Evolutionary conservation across 2,329 filamentous ascomycete species (phyloP).

Genomic region (Ceratocystis albifundus): DNA sequence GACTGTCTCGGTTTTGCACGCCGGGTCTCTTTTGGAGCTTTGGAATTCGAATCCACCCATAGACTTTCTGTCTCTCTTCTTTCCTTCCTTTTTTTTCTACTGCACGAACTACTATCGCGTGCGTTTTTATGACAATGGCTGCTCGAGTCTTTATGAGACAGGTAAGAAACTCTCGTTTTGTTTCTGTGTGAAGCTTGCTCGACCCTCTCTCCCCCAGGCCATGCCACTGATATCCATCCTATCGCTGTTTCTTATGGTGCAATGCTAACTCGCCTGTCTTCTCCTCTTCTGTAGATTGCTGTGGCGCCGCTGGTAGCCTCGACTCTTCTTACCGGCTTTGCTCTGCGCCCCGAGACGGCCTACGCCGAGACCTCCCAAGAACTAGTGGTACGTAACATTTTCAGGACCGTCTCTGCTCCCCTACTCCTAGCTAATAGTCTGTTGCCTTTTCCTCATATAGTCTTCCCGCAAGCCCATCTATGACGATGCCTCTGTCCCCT

Average conservation of each 20-base stretch:
- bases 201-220: neutral
- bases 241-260: neutral
- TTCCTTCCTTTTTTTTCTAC: neutral
- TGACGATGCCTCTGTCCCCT: conserved; percentile 43
- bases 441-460: neutral
- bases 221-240: neutral
- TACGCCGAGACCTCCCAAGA: conserved; percentile 40
- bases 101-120: conserved; percentile 10
- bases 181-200: neutral
- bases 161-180: conserved; percentile 32
- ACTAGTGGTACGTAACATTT: conserved; percentile 18
- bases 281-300: conserved; percentile 35
- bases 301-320: conserved; percentile 44
- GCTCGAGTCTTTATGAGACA: conserved; percentile 48
- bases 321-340: conserved; percentile 39
- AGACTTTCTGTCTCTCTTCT: conserved; percentile 18
- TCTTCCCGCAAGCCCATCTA: conserved; percentile 59
- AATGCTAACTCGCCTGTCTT: conserved; percentile 11
- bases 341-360: conserved; percentile 38
- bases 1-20: conserved; percentile 17
- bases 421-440: neutral
- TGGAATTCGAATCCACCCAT: conserved; percentile 16
- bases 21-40: conserved; percentile 13
- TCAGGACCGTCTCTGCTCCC: neutral
- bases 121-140: conserved; percentile 39